Evolutionary conservation across 768 basidiomycete genomes (phyloP).

Genomic region (Cystobasidium onofrii): DNA sequence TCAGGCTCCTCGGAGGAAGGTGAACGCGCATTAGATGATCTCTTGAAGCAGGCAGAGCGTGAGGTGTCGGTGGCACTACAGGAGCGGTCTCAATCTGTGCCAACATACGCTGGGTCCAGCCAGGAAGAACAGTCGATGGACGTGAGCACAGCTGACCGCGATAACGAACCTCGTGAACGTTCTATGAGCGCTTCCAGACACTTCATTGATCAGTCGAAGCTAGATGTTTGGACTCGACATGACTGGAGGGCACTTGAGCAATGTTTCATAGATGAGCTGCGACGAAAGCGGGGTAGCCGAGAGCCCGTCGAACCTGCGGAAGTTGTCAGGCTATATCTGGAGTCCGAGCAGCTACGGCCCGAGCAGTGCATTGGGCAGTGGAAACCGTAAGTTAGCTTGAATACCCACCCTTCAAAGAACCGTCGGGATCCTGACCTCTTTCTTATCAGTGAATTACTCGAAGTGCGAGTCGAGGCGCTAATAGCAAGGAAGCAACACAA

Average conservation of each 20-base stretch:
- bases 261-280: constrained; percentile 28
- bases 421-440: too few relatives aligned
- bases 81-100: neutral
- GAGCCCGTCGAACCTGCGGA: neutral
- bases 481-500: constrained; percentile 21
- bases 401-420: too few relatives aligned
- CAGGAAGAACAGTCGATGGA: neutral
- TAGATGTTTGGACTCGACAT: constrained; percentile 9
- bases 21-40: constrained; percentile 19
- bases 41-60: constrained; percentile 10
- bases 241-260: constrained; percentile 27
- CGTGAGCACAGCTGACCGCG: neutral
- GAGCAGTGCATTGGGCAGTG: constrained; percentile 13
- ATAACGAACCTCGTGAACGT: neutral
- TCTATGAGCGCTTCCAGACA: neutral
- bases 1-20: constrained; percentile 3
- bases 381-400: constrained; percentile 10
- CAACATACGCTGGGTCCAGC: neutral
- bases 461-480: constrained; percentile 7
- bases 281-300: neutral
- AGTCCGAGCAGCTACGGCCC: neutral
- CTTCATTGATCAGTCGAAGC: neutral
- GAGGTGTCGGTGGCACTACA: neutral
- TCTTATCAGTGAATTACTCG: neutral
- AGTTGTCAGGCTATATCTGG: constrained; percentile 19